These are phyloP conservation scores for Prunella vulgaris DNA, from an alignment of 257 asterid species.

Conservation along the genomic window DNA sequence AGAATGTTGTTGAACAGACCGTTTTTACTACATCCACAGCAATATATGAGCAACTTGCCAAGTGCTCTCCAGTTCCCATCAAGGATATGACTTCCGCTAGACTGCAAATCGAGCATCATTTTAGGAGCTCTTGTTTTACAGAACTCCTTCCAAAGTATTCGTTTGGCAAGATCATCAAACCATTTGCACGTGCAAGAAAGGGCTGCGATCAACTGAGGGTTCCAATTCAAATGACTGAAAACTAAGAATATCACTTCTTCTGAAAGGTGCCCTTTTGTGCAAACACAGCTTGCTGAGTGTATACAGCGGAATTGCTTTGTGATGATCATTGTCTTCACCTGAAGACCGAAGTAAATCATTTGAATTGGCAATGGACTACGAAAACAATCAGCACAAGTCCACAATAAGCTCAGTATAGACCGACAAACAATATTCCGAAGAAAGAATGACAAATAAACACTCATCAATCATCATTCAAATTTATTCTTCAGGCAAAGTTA, in stretches of 20 bases:
- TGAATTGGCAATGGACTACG: background rate
- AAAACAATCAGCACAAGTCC: background rate
- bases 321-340: conserved; percentile 48
- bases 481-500: background rate
- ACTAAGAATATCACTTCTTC: conserved; percentile 82
- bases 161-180: conserved; percentile 92
- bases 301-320: conserved; percentile 85
- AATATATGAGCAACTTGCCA: conserved; percentile 77
- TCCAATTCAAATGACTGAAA: conserved; percentile 77
- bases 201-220: conserved; percentile 70
- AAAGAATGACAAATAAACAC: background rate
- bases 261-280: conserved; percentile 84
- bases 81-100: conserved; percentile 78
- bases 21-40: conserved; percentile 72
- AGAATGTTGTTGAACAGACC: conserved; percentile 62
- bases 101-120: conserved; percentile 91
- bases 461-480: background rate
- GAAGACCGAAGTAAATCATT: conserved; percentile 19
- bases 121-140: conserved; percentile 94
- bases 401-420: background rate
- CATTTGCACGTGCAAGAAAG: conserved; percentile 92
- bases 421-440: background rate
- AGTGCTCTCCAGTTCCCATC: conserved; percentile 99
- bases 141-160: conserved; percentile 91
- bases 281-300: conserved; percentile 83